These are phyloP conservation scores for Trametes cinnabarina DNA, from an alignment of 768 basidiomycete species.

Conservation along the genomic window DNA sequence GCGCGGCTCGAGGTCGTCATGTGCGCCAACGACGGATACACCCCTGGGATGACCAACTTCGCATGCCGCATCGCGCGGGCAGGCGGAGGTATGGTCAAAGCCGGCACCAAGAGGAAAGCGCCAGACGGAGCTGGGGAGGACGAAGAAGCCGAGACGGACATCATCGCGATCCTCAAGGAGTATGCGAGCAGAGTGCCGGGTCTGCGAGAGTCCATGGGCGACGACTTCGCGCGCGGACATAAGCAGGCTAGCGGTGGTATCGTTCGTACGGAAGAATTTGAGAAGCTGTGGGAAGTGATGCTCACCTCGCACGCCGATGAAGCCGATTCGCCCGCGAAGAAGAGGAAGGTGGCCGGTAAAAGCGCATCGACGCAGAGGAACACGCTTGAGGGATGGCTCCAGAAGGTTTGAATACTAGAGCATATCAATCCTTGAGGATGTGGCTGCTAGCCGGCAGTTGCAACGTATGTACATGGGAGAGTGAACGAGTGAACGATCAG, in stretches of 20 bases:
- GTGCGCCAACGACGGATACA: constrained; percentile 39
- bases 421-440: not conserved
- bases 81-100: not conserved
- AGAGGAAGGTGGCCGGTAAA: constrained; percentile 6
- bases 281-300: constrained; percentile 28
- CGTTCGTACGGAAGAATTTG: constrained; percentile 31
- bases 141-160: constrained; percentile 30
- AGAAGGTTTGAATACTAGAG: not conserved
- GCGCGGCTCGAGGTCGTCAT: constrained; percentile 35
- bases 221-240: constrained; percentile 47
- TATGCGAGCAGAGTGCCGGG: constrained; percentile 35
- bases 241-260: constrained; percentile 50
- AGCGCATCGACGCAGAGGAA: constrained; percentile 18
- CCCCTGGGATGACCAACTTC: constrained; percentile 39
- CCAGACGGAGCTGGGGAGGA: not conserved
- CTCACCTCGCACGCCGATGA: constrained; percentile 1
- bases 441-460: no score
- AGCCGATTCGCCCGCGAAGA: constrained; percentile 15
- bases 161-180: constrained; percentile 38
- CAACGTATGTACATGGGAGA: no score
- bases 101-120: not conserved
- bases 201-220: constrained; percentile 40
- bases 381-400: constrained; percentile 28
- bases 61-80: constrained; percentile 40
- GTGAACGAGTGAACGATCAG: no score